Base-by-base conservation (phyloP, 2,329 filamentous ascomycete genomes). In the Proliferodiscus dingleyae region DNA sequence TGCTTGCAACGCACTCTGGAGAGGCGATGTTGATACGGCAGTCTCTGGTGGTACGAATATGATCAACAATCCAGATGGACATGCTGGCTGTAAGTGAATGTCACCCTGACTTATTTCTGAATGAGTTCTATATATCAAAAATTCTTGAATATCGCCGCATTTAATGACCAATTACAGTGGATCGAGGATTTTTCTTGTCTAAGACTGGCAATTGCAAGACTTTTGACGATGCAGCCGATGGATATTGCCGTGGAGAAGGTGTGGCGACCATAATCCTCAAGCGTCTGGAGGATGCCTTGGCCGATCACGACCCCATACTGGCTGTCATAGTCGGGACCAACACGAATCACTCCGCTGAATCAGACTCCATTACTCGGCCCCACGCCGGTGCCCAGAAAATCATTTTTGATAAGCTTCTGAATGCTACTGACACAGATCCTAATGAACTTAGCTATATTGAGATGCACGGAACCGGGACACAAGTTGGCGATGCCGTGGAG, bases 231-330 rank as follows among this genome's bases (percentile, higher is more conserved):
- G 67, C 71, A 1, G 81, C 79, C 15, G 75, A 80, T 48, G 82
- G 82, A 1, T 86, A 85, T 55, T 79, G 75, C 0, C 69, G 80
- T 30, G 81, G 80, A 1, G 82, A 86, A 55, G 81, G 80, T 1
- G 68, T 78, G 16, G 78, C 71, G 0, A 70, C 77, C 9, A 61
- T 85, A 1, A 56, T 84, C 3, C 56, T 85, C 34, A 85, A 85
- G 61, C 70, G 71, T 2, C 63, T 84, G 4, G 65, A 66, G 10
- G 61, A 67, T 37, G 71, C 71, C 1, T 29, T 73, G 4, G 55
- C 57, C 16, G 68, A 72, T 33, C 61, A 63, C 3, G 67, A 75
- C 52, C 59, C 59, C 0, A 69, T 75, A 23, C 62, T 66, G 2
- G 68, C 66, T 2, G 59, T 74, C 3, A 71, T 74, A 28, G 55